phyloP scores from a whole-genome alignment of 306 rosid species.

The Cajanus cajan region DNA sequence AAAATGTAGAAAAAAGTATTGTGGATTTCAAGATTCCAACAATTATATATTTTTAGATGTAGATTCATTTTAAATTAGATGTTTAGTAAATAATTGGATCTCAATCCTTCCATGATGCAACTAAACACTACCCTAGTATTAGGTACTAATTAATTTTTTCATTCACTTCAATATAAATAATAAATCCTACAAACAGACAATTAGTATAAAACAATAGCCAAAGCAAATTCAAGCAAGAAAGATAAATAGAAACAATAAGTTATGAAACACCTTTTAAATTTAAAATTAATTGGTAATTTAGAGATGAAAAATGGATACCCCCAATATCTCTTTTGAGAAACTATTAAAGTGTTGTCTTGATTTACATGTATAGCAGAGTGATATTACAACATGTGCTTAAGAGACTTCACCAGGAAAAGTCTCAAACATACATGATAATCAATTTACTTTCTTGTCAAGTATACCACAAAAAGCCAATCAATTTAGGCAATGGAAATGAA shows the following conservation, averaged over 20 bases:
- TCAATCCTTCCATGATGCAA: background rate
- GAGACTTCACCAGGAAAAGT: no score
- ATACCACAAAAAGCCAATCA: no score
- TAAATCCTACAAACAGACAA: slow-evolving; percentile 64
- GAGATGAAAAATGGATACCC: slow-evolving; percentile 30
- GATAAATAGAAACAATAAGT: slow-evolving; percentile 46
- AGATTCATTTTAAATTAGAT: slow-evolving; percentile 24
- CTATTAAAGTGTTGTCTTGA: no score
- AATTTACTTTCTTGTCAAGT: no score
- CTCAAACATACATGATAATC: no score
- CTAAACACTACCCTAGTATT: background rate
- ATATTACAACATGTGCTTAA: no score
- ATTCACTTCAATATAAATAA: slow-evolving; percentile 56
- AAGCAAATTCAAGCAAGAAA: slow-evolving; percentile 34
- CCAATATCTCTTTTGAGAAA: slow-evolving; percentile 87
- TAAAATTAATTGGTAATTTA: slow-evolving; percentile 41
- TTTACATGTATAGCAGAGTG: no score
- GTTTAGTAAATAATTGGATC: background rate
- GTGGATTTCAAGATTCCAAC: background rate
- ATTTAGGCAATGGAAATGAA: no score
- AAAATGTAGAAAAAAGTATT: background rate
- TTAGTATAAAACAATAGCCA: slow-evolving; percentile 56
- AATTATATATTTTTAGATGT: background rate
- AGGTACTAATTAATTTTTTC: slow-evolving; percentile 47
- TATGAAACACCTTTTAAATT: slow-evolving; percentile 58